Conservation (phyloP, 495 filamentous ascomycete species). For the Hypoxylon intermedium region DNA sequence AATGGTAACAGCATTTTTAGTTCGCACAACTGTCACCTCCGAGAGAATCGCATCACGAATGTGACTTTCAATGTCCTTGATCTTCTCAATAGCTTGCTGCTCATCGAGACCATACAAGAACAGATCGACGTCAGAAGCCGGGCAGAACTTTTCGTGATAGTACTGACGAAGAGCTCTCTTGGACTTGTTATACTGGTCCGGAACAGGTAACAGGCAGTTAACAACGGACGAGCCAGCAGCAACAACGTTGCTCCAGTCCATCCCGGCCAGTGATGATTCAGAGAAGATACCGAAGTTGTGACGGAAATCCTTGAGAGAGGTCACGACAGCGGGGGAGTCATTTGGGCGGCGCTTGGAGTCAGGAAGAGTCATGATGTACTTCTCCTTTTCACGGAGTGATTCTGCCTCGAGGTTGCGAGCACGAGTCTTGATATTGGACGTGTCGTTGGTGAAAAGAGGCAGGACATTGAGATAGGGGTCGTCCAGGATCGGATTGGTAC, state of each 20-base stretch:
- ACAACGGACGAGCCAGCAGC: constrained; percentile 79
- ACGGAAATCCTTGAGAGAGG: constrained; percentile 70
- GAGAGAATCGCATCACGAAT: constrained; percentile 75
- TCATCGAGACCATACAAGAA: constrained; percentile 82
- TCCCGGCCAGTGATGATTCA: constrained; percentile 65
- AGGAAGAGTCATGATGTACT: constrained; percentile 74
- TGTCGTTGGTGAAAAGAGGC: constrained; percentile 69
- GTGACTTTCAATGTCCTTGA: constrained; percentile 73
- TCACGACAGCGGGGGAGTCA: constrained; percentile 70
- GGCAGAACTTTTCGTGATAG: constrained; percentile 79
- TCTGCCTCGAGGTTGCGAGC: constrained; percentile 69
- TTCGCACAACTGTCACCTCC: constrained; percentile 77
- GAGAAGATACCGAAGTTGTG: constrained; percentile 81
- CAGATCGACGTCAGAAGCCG: constrained; percentile 83
- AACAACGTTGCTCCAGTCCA: constrained; percentile 80
- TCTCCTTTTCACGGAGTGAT: constrained; percentile 63
- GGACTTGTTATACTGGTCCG: constrained; percentile 64
- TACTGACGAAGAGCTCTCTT: constrained; percentile 73
- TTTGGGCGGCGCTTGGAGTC: constrained; percentile 62
- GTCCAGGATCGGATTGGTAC: constrained; percentile 61
- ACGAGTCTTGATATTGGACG: constrained; percentile 62
- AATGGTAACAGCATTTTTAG: constrained; percentile 85
- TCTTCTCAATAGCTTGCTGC: constrained; percentile 77
- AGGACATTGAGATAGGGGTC: constrained; percentile 71
- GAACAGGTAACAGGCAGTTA: constrained; percentile 75